Evolutionary conservation across 1,139 yeast species (phyloP).

Genomic region (Protomyces pachydermus): DNA sequence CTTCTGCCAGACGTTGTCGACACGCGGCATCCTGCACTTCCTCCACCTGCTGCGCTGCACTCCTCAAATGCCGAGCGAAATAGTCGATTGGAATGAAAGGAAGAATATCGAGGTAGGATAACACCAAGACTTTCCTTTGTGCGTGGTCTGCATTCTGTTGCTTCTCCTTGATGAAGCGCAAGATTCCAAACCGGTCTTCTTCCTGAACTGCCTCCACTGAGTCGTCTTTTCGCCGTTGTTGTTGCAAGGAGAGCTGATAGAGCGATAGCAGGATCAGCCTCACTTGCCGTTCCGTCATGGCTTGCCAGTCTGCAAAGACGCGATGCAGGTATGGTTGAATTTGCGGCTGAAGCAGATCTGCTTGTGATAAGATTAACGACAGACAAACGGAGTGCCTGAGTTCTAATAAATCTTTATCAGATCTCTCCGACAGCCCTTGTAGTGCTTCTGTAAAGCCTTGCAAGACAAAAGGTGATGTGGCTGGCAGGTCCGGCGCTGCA

Average conservation of each 20-base stretch:
- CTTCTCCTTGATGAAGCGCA: neutral
- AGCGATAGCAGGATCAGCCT: conserved; percentile 3
- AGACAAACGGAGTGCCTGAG: conserved; percentile 15
- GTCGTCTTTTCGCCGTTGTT: too few relatives aligned
- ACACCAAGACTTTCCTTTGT: neutral
- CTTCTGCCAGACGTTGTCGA: neutral
- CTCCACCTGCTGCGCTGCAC: neutral
- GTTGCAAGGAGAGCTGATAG: conserved; percentile 3
- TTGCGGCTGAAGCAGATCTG: neutral
- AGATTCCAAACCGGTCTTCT: conserved; percentile 2
- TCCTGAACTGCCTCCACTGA: neutral
- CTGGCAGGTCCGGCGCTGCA: neutral
- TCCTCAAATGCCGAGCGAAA: neutral
- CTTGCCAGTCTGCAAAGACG: conserved; percentile 2
- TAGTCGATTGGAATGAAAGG: neutral
- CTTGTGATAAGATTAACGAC: neutral
- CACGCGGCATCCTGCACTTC: neutral
- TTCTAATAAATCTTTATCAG: neutral
- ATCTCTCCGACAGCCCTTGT: neutral
- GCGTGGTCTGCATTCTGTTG: neutral
- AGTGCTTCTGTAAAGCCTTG: neutral
- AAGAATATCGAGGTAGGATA: conserved; percentile 1
- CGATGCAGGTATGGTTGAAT: neutral
- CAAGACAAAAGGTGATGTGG: neutral
- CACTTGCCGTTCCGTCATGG: conserved; percentile 14